These are phyloP conservation scores for Pouteria campechiana DNA, from an alignment of 179 eudicot species.

Conservation along the genomic window DNA sequence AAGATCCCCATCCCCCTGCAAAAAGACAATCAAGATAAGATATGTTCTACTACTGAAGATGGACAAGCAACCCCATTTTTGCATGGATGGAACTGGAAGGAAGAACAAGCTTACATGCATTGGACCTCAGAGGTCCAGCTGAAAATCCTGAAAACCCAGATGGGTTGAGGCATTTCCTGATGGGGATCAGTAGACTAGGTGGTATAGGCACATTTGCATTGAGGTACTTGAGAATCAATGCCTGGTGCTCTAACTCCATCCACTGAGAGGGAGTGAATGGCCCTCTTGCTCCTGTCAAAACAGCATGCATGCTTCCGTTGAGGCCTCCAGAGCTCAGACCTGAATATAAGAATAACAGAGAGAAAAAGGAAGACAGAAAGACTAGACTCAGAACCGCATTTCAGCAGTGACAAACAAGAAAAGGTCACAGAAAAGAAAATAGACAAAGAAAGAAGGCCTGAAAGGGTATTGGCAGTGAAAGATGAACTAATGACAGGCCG, in stretches of 20 bases:
- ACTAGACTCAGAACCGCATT: not conserved
- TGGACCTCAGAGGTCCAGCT: conserved; percentile 35
- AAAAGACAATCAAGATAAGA: not conserved
- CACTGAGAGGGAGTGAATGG: conserved; percentile 80
- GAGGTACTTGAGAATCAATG: conserved; percentile 77
- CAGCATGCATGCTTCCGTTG: conserved; percentile 30
- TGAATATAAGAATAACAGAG: conserved; percentile 16
- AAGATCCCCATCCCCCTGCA: conserved; percentile 73
- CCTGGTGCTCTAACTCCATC: conserved; percentile 86
- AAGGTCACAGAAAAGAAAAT: not conserved
- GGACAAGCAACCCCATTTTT: not conserved
- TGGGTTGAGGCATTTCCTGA: conserved; percentile 60
- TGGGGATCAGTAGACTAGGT: conserved; percentile 61
- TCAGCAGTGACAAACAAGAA: not conserved
- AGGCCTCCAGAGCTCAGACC: conserved; percentile 41
- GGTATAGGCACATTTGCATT: conserved; percentile 68
- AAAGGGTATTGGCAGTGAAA: conserved; percentile 8
- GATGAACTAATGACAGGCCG: conserved; percentile 7
- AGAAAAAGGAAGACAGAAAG: conserved; percentile 4
- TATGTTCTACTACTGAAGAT: not conserved
- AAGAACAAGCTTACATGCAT: conserved; percentile 37
- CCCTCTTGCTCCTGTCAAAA: conserved; percentile 41
- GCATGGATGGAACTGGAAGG: not conserved
- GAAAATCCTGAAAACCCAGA: conserved; percentile 37
- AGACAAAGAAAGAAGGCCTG: not conserved